These are phyloP conservation scores for Sonneratia alba DNA, from an alignment of 345 rosid genomes.

Conservation along the genomic window DNA sequence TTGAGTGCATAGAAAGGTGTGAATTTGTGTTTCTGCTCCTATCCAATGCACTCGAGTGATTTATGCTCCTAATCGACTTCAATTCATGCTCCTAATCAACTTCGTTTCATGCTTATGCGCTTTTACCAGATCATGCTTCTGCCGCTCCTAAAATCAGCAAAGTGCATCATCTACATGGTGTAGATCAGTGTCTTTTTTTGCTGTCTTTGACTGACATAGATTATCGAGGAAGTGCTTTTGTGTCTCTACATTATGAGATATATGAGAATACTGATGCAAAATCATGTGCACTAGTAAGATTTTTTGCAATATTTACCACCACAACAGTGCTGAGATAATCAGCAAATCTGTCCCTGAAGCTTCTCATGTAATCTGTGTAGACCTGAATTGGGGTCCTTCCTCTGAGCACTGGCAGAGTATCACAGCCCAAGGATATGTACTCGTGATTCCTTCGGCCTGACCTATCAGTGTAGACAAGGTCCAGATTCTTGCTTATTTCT, in stretches of 20 bases:
- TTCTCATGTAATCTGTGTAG: slow-evolving; percentile 85
- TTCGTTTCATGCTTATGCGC: background rate
- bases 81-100: background rate
- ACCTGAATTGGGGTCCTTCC: slow-evolving; percentile 95
- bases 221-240: no score
- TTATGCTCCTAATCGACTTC: background rate
- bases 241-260: background rate
- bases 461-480: slow-evolving; percentile 86
- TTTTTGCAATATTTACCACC: slow-evolving; percentile 42
- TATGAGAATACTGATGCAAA: background rate
- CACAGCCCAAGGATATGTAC: slow-evolving; percentile 87
- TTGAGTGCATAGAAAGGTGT: background rate
- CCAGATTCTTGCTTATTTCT: slow-evolving; percentile 82
- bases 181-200: background rate
- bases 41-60: background rate
- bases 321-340: slow-evolving; percentile 60
- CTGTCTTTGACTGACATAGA: background rate
- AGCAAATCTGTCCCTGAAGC: slow-evolving; percentile 72
- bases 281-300: background rate
- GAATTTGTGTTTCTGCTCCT: background rate
- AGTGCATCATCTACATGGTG: background rate
- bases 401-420: slow-evolving; percentile 57
- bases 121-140: background rate
- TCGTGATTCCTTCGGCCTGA: slow-evolving; percentile 87
- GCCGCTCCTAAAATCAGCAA: background rate